phyloP scores from a whole-genome alignment of 352 stramenopile genomes.

The Pythium insidiosum region DNA sequence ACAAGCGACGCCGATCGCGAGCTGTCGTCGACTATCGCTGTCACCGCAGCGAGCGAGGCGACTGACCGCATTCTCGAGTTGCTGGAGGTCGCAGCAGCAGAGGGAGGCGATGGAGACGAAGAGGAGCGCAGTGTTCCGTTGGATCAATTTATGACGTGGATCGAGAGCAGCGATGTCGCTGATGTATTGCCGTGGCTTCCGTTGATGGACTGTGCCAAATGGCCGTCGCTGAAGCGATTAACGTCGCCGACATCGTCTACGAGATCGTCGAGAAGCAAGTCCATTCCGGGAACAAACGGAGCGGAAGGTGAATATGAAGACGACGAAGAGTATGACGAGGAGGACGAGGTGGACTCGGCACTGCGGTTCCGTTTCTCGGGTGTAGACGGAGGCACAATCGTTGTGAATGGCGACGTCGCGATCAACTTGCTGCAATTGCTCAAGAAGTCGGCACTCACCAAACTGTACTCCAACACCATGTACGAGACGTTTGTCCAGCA shows the following conservation, averaged over 20 bases:
- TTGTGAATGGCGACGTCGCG: constrained; percentile 50
- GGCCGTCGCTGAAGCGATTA: constrained; percentile 46
- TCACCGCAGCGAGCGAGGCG: too few species aligned
- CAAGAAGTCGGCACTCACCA: constrained; percentile 61
- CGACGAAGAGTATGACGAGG: constrained; percentile 12
- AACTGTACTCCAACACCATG: constrained; percentile 59
- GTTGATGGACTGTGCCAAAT: constrained; percentile 59
- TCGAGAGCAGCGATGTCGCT: constrained; percentile 38
- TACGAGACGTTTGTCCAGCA: constrained; percentile 85
- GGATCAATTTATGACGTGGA: constrained; percentile 49
- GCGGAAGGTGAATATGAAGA: background rate
- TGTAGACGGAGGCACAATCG: constrained; percentile 49
- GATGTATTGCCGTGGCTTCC: constrained; percentile 64
- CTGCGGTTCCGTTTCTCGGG: constrained; percentile 67
- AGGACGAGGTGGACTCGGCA: constrained; percentile 10
- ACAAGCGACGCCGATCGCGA: too few species aligned
- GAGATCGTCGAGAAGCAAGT: background rate
- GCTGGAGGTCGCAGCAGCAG: too few species aligned
- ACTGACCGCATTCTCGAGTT: too few species aligned
- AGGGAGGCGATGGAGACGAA: too few species aligned
- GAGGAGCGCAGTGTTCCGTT: constrained; percentile 12
- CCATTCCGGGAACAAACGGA: background rate
- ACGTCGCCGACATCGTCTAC: constrained; percentile 9
- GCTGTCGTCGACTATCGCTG: too few species aligned
- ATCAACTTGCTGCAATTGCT: constrained; percentile 55